Evolutionary conservation across 2,329 filamentous ascomycete species (phyloP), one percentile per base, ranked within the genome.

Genomic region (Tolypocladium sp.): DNA sequence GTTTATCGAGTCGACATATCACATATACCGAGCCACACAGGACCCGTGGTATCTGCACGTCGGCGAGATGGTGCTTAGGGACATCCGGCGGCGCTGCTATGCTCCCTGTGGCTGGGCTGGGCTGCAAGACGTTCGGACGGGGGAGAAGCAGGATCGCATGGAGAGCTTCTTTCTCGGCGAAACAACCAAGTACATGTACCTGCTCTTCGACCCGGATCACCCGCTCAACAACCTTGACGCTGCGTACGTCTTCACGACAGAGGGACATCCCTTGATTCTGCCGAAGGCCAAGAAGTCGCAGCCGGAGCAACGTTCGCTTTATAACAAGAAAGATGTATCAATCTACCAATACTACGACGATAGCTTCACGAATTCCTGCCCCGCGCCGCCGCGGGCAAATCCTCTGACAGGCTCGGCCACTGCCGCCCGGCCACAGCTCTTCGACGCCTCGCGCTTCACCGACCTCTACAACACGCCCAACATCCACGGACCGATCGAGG

Each of bases 81-180:
- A 99, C 69, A 92, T 99, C 67, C 88, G 89, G 67, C 82, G 90
- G 55, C 84, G 93, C 58, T 99, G 94, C 74, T 92, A 91, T 85
- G 91, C 92, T 0, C 82, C 84, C 62, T 99, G 94, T 67, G 94
- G 94, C 46, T 97, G 93, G 92, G 90, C 93, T 17, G 93, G 93
- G 0, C 79, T 97, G 41, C 88, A 92, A 67, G 88, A 92, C 70
- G 90, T 93, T 10, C 79, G 87, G 40, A 90, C 84, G 6, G 93
- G 93, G 4, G 91, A 97, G 74, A 85, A 91, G 73, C 90, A 85
- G 65, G 92, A 99, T 71, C 88, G 94, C 40, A 97, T 97, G 94
- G 94, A 99, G 74, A 97, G 93, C 71, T 99, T 97, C 79, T 97
- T 97, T 69, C 81, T 99, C 1, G 93, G 94, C 17, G 94, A 99